Evolutionary conservation across 352 stramenopile species (phyloP), one percentile per base, ranked within the genome.

Genomic region (Phytopythium ostracodes): DNA sequence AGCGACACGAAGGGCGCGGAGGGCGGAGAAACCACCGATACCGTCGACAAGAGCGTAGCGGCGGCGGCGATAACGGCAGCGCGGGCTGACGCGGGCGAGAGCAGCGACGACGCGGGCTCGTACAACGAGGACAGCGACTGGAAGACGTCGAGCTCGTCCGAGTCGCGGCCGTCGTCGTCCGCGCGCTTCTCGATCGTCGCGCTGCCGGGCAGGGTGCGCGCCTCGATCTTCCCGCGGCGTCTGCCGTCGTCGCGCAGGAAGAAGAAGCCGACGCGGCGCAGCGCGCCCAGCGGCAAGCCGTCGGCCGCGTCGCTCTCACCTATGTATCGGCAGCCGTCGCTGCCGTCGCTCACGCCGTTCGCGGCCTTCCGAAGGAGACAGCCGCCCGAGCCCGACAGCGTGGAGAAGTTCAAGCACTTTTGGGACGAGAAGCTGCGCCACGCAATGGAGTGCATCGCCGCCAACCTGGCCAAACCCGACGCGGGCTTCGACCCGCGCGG

Each of bases 341-440:
- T 66, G 12, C 73, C 67, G 14, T 80, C 73, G 0, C 52, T 66
- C 9, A 22, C 31, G 52, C 15, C 31, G 31, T 46, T 57, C 31
- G 31, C 62, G 4, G 53, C 53, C 49, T 51, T 79, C 25, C 4
- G 57, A 4, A 40, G 36, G 7, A 47, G 27, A 20, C 46, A 12
- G 46, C 38, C 60, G 29, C 50, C 63, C 0, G 68, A 79, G 59
- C 43, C 25, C 17, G 73, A 87, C 31, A 76, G 79, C 27, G 76
- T 75, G 14, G 80, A 91, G 60, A 83, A 74, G 27, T 94, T 94
- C 71, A 85, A 86, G 46, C 70, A 71, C 20, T 90, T 90, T 43
- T 94, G 85, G 85, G 77, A 90, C 65, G 81, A 91, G 36, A 92
- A 91, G 51, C 75, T 94, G 5, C 80, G 77, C 2, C 61, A 44